Base-by-base conservation (phyloP, 2,329 filamentous ascomycete genomes). In the Exophiala oligosperma region DNA sequence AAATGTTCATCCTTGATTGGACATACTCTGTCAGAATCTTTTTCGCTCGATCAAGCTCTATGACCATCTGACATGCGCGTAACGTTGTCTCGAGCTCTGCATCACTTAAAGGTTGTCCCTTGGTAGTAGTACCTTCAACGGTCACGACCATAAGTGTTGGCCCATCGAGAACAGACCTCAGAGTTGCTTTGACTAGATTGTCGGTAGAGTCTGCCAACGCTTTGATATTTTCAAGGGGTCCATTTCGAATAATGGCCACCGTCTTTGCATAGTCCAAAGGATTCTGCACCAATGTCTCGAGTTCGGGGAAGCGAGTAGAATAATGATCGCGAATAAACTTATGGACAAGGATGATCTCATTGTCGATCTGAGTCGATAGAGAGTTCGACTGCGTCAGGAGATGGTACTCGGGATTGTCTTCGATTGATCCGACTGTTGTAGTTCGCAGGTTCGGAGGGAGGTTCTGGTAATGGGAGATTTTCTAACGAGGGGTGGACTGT, bases 301-400 rank as follows among this genome's bases (percentile, higher is more conserved):
- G 84, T 74, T 97, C 93, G 0, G 94, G 93, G 69, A 97, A 99
- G 60, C 93, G 86, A 17, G 89, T 83, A 8, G 92, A 96, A 77
- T 99, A 99, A 75, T 97, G 91, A 69, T 99, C 94, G 69, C 93
- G 86, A 59, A 97, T 91, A 73, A 91, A 95, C 76, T 99, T 99
- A 80, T 99, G 94, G 23, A 97, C 90, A 6, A 94, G 83, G 35
- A 90, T 89, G 47, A 97, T 90, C 73, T 97, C 93, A 70, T 90
- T 91, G 66, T 96, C 92, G 66, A 97, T 97, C 63, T 90, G 89
- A 4, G 93, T 95, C 0, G 94, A 96, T 6, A 96, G 82, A 24
- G 88, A 89, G 71, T 96, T 96, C 14, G 92, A 92, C 71, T 94
- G 87, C 35, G 91, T 95, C 57, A 96, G 77, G 37, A 96, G 84